Percentiles rank a stretch among this genome's conserved stretches.
Evolutionary conservation across 768 basidiomycete genomes (phyloP).

Genomic region (Russula foetens): DNA sequence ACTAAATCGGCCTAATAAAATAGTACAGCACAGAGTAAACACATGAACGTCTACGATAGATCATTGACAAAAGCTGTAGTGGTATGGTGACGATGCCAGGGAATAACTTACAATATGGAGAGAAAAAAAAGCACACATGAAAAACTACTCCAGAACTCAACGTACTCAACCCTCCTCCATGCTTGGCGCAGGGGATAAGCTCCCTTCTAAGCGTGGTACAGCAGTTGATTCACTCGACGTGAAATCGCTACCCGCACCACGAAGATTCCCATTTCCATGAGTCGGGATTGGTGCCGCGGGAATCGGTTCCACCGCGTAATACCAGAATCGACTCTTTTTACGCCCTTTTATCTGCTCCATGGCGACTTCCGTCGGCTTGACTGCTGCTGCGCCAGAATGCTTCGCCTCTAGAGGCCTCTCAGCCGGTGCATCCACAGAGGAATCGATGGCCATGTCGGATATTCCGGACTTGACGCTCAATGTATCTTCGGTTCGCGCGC

Average conservation of each 20-base stretch:
- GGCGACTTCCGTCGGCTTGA: slow-evolving; percentile 68
- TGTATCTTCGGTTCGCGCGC: slow-evolving; percentile 68
- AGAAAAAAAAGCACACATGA: slow-evolving; percentile 8
- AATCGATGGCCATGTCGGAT: slow-evolving; percentile 21
- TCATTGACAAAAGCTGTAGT: slow-evolving; percentile 6
- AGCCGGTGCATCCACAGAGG: slow-evolving; percentile 10
- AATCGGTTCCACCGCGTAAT: slow-evolving; percentile 75
- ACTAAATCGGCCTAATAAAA: not conserved
- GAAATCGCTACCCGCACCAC: slow-evolving; percentile 12
- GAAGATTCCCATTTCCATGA: not conserved
- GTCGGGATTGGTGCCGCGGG: slow-evolving; percentile 23
- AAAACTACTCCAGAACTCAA: not conserved
- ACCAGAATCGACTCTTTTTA: slow-evolving; percentile 84
- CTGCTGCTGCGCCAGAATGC: slow-evolving; percentile 49
- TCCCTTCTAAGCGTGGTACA: slow-evolving; percentile 33
- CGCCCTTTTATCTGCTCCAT: slow-evolving; percentile 69
- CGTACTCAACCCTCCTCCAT: slow-evolving; percentile 27
- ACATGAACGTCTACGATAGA: slow-evolving; percentile 7
- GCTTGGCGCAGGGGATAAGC: slow-evolving; percentile 35
- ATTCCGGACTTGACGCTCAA: slow-evolving; percentile 25
- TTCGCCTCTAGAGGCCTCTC: slow-evolving; percentile 40
- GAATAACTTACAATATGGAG: slow-evolving; percentile 14
- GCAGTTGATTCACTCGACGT: slow-evolving; percentile 18
- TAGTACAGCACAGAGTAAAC: slow-evolving; percentile 4
- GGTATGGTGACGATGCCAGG: slow-evolving; percentile 9